Evolutionary conservation across 192 early-diverging fungal species (phyloP).

Genomic region (Podila epigama): DNA sequence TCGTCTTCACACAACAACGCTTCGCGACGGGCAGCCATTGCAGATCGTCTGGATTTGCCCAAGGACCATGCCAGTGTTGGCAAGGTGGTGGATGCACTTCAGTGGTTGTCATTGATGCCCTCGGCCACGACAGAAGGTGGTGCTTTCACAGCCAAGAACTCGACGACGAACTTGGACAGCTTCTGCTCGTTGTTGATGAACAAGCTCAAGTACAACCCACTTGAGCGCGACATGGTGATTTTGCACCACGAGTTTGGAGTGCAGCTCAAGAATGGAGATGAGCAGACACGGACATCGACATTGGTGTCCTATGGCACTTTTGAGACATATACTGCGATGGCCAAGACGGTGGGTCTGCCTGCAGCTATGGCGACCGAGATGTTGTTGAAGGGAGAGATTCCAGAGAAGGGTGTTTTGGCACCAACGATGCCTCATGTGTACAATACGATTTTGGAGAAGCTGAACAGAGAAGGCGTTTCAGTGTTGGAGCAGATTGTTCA

Average conservation of each 20-base stretch:
- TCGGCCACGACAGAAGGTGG: not conserved
- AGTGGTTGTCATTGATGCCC: constrained; percentile 58
- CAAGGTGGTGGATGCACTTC: constrained; percentile 62
- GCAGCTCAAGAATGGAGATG: constrained; percentile 65
- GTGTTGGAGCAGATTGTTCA: constrained; percentile 65
- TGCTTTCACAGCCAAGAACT: constrained; percentile 33
- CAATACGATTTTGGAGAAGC: constrained; percentile 69
- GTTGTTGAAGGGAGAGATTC: constrained; percentile 56
- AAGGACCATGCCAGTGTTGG: constrained; percentile 53
- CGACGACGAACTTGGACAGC: constrained; percentile 77
- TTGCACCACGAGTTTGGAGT: constrained; percentile 97
- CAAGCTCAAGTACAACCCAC: constrained; percentile 75
- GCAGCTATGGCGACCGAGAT: constrained; percentile 80
- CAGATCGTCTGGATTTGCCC: constrained; percentile 49
- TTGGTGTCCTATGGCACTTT: constrained; percentile 70
- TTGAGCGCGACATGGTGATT: constrained; percentile 93
- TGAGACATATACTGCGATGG: constrained; percentile 80
- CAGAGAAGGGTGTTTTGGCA: constrained; percentile 68
- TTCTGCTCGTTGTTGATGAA: constrained; percentile 83
- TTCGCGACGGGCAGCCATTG: constrained; percentile 35
- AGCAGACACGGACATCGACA: constrained; percentile 71
- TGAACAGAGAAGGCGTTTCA: constrained; percentile 67
- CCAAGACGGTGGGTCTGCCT: constrained; percentile 82
- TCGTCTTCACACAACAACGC: constrained; percentile 18
- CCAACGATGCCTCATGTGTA: constrained; percentile 78